These are phyloP conservation scores for Vitis cinerea DNA, from an alignment of 164 flowering plant genomes.

Conservation along the genomic window DNA sequence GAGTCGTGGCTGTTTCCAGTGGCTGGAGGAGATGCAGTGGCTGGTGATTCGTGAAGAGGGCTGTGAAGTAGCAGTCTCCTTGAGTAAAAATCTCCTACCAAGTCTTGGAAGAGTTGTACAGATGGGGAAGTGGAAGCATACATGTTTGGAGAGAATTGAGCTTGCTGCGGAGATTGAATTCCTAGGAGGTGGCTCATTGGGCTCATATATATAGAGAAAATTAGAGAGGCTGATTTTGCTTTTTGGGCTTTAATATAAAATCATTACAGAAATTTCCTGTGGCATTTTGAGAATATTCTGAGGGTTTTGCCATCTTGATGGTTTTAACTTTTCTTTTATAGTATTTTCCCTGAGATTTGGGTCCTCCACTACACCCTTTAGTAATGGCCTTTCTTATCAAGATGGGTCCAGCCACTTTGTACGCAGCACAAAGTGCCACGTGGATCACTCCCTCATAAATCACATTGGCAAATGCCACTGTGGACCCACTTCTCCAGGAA, in stretches of 20 bases:
- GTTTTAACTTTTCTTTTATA: not conserved
- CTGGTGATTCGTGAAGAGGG: slow-evolving; percentile 23
- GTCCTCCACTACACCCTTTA: slow-evolving; percentile 26
- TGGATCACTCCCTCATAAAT: slow-evolving; percentile 7
- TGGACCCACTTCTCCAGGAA: slow-evolving; percentile 19
- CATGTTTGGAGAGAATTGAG: slow-evolving; percentile 10
- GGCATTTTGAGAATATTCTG: slow-evolving; percentile 19
- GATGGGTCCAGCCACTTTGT: slow-evolving; percentile 32
- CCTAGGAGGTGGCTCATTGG: slow-evolving; percentile 3
- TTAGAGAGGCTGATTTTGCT: slow-evolving; percentile 5
- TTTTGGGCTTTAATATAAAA: not conserved
- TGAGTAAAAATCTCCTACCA: slow-evolving; percentile 26
- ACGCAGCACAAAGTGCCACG: slow-evolving; percentile 8
- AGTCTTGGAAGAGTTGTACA: slow-evolving; percentile 15
- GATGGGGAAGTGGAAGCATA: slow-evolving; percentile 14
- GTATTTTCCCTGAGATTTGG: slow-evolving; percentile 11
- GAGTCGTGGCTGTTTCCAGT: slow-evolving; percentile 16
- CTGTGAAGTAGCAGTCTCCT: slow-evolving; percentile 47
- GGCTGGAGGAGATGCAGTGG: slow-evolving; percentile 25
- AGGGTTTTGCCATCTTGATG: not conserved
- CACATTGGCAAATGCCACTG: slow-evolving; percentile 12
- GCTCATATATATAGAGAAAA: slow-evolving; percentile 14
- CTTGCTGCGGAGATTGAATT: not conserved
- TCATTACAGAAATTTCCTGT: not conserved
- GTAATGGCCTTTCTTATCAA: slow-evolving; percentile 22